Base-by-base conservation (phyloP, 1,284 basidiomycete species). In the Mrakiaceae sp. region DNA sequence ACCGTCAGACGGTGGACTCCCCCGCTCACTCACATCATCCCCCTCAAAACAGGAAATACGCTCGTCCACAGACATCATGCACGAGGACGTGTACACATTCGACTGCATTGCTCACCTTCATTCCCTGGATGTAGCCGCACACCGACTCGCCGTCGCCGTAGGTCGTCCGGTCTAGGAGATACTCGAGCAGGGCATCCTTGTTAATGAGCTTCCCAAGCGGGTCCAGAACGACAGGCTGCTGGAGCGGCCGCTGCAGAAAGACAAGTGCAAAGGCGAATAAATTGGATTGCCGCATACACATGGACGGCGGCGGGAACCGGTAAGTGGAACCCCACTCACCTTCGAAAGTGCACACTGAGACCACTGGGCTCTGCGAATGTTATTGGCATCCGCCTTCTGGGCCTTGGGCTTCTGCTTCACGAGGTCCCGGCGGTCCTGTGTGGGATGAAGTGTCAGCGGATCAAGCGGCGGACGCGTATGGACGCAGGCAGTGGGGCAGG, bases 141-240 rank as follows among this genome's bases (percentile, higher is more conserved):
- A 91, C 90, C 69, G 83, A 80, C 68, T 87, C 86, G 0, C 88
- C 88, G 68, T 92, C 89, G 72, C 76, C 77, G 56, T 87, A 89
- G 0, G 83, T 79, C 8, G 81, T 77, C 71, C 83, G 84, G 74
- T 94, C 87, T 40, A 96, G 77, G 48, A 95, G 79, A 74, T 85
- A 93, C 73, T 94, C 90, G 58, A 96, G 81, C 53, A 96, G 79
- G 0, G 91, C 84, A 72, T 93, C 92, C 74, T 94, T 95, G 77
- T 96, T 97, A 74, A 95, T 96, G 2, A 96, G 79, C 74, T 92
- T 93, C 42, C 93, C 93, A 0, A 96, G 79, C 0, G 85, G 85
- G 76, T 91, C 94, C 0, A 90, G 86, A 0, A 95, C 92, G 11
- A 95, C 80, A 0, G 92, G 93, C 68, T 90, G 84, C 70, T 85